Base-by-base conservation (phyloP, 225 moss, liverwort and hornwort genomes). In the Polytrichum commune region DNA sequence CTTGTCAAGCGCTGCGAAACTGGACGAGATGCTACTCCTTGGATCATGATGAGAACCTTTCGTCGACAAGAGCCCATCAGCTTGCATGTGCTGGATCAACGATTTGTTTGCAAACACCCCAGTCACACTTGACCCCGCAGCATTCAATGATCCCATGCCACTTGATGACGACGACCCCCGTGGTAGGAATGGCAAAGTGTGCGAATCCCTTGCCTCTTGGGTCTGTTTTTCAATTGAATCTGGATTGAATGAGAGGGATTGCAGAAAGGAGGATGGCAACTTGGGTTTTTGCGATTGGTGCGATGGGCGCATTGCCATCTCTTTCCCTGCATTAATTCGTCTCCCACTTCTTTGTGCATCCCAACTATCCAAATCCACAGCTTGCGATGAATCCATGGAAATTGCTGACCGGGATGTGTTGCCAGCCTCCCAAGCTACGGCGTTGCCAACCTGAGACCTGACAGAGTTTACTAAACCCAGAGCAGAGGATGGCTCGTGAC, bases 1-100 rank as follows among this genome's bases (percentile, higher is more conserved):
- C 87, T 80, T 78, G 81, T 84, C 81, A 71, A 89, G 65, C 72
- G 84, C 78, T 13, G 85, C 67, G 72, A 90, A 69, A 46, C 88
- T 70, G 25, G 83, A 73, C 38, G 87, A 79, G 28, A 86, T 75
- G 57, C 67, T 62, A 57, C 60, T 66, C 69, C 87, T 76, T 7
- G 89, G 74, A 66, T 81, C 83, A 29, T 82, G 81, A 64, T 78
- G 73, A 24, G 75, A 38, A 46, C 46, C 46, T 46, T 7, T 46
- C 30, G 69, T 27, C 16, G 73, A 62, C 10, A 76, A 77, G 20
- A 77, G 29, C 81, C 79, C 73, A 81, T 83, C 87, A 6, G 63
- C 23, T 26, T 68, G 81, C 67, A 65, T 71, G 23, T 78, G 79
- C 13, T 73, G 83, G 20, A 54, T 32, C 27, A 74, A 79, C 1